Evolutionary conservation across 805 yeast species (phyloP).

Genomic region (Candida lessepsii): DNA sequence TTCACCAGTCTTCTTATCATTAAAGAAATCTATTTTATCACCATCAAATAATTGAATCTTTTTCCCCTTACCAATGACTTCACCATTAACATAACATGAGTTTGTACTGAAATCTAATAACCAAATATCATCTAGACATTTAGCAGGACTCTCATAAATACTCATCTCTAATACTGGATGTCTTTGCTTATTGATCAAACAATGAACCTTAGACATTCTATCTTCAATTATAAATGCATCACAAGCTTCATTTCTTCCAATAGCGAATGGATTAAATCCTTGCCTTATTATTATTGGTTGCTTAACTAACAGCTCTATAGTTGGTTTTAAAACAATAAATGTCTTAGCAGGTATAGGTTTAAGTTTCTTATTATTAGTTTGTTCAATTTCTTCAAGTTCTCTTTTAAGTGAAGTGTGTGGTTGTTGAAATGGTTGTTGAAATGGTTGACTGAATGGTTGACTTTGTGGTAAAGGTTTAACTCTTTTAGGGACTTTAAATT

Average conservation of each 20-base stretch:
- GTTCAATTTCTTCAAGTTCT: slow-evolving; percentile 1
- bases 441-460: slow-evolving; percentile 25
- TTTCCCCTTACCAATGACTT: slow-evolving; percentile 56
- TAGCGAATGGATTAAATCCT: slow-evolving; percentile 61
- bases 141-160: slow-evolving; percentile 69
- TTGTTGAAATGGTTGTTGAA: not conserved
- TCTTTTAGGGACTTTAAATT: slow-evolving; percentile 44
- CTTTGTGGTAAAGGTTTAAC: slow-evolving; percentile 44
- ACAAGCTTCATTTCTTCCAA: slow-evolving; percentile 71
- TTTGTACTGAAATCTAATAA: slow-evolving; percentile 77
- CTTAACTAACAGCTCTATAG: slow-evolving; percentile 43
- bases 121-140: slow-evolving; percentile 75
- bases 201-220: slow-evolving; percentile 82
- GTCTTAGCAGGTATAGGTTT: slow-evolving; percentile 50
- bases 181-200: slow-evolving; percentile 61
- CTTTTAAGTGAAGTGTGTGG: slow-evolving; percentile 1
- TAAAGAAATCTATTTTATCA: slow-evolving; percentile 64
- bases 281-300: slow-evolving; percentile 60
- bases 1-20: slow-evolving; percentile 54
- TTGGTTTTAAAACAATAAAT: slow-evolving; percentile 59
- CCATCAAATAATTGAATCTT: slow-evolving; percentile 62
- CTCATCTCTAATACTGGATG: slow-evolving; percentile 53
- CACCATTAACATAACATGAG: slow-evolving; percentile 68
- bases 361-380: slow-evolving; percentile 4
- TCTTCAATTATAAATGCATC: slow-evolving; percentile 65